These are phyloP conservation scores for Nepenthes mirabilis DNA, from an alignment of 148 eudicot genomes.

Conservation along the genomic window DNA sequence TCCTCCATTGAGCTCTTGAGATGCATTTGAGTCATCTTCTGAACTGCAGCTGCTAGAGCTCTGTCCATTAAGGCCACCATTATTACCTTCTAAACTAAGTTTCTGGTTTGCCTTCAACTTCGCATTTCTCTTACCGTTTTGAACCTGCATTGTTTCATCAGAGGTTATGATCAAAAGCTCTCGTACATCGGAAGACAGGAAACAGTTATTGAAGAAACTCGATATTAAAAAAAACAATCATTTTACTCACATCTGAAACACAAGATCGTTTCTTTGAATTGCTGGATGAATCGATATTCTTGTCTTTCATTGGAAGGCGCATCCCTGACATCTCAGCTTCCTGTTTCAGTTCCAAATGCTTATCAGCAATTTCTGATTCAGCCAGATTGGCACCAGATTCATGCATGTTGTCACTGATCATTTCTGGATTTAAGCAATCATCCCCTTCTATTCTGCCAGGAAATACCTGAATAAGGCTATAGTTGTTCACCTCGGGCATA, in stretches of 20 bases:
- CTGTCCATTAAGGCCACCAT: constrained; percentile 11
- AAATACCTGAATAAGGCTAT: constrained; percentile 4
- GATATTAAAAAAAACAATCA: too few relatives aligned
- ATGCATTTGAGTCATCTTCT: constrained; percentile 35
- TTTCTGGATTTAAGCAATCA: constrained; percentile 16
- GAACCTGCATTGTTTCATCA: constrained; percentile 19
- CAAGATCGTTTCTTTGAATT: constrained; percentile 34
- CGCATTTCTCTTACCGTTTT: constrained; percentile 37
- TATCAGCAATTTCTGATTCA: constrained; percentile 8
- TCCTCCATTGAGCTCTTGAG: constrained; percentile 22
- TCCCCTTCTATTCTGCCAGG: constrained; percentile 15
- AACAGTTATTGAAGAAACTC: too few relatives aligned
- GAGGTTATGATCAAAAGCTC: neutral
- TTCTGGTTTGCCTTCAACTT: constrained; percentile 37
- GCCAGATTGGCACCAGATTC: constrained; percentile 6
- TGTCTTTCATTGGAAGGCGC: constrained; percentile 13
- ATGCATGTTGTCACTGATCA: constrained; percentile 15
- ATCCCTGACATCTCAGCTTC: constrained; percentile 15
- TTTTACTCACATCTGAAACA: constrained; percentile 30
- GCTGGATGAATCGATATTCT: constrained; percentile 8
- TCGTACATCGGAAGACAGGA: neutral
- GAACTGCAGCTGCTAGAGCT: constrained; percentile 22
- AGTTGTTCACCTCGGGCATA: constrained; percentile 4
- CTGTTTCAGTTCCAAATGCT: constrained; percentile 14
- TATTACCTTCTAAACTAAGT: constrained; percentile 15